Conservation (phyloP, 176 grass and related monocot species). For the Oryza glaberrima region DNA sequence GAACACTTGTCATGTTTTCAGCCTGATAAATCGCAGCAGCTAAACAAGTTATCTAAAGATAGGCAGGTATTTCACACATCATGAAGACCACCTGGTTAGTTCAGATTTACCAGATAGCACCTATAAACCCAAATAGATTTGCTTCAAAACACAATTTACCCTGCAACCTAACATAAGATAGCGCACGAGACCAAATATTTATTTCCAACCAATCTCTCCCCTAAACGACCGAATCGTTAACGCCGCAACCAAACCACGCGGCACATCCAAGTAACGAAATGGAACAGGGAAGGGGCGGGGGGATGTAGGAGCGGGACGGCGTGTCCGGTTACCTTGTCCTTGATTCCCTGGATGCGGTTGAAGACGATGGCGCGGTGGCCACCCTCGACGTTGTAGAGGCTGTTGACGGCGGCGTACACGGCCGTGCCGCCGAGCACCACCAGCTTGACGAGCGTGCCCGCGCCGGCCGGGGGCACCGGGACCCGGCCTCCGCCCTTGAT, state of each 20-base stretch:
- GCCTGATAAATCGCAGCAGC: neutral
- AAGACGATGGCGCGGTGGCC: slow-evolving; percentile 89
- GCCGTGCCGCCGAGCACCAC: slow-evolving; percentile 64
- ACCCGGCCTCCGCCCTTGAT: slow-evolving; percentile 57
- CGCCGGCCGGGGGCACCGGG: slow-evolving; percentile 54
- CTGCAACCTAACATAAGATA: neutral
- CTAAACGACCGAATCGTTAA: neutral
- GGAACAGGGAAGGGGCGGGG: neutral
- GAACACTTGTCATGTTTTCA: neutral
- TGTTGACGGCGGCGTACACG: slow-evolving; percentile 71
- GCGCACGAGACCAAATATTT: neutral
- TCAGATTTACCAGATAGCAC: neutral
- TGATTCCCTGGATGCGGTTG: slow-evolving; percentile 83
- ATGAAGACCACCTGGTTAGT: neutral
- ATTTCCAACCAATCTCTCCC: neutral
- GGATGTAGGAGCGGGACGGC: neutral
- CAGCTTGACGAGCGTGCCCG: slow-evolving; percentile 54
- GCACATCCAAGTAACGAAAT: neutral
- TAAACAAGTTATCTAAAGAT: neutral
- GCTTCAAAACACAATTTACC: neutral
- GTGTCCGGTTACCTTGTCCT: slow-evolving; percentile 54
- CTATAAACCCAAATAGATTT: neutral
- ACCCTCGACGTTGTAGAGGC: slow-evolving; percentile 87
- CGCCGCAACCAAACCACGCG: neutral
- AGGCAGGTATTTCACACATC: neutral